Evolutionary conservation across 176 grass and related monocot genomes (phyloP), one percentile per base, ranked within the genome.

Genomic region (Oryza longistaminata): DNA sequence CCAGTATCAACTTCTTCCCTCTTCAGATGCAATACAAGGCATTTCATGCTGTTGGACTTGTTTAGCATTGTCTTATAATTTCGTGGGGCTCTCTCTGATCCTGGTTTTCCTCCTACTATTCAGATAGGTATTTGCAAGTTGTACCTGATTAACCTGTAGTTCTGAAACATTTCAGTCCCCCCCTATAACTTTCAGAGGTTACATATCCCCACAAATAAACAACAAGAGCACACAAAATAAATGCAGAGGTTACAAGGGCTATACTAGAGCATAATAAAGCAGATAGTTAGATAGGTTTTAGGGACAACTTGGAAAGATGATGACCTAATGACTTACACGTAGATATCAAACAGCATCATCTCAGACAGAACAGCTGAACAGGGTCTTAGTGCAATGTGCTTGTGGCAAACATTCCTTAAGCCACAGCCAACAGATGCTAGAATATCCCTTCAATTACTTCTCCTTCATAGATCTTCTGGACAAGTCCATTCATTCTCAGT

Each of bases 281-380:
- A 70, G 73, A 40, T 39, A 82, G n/a, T 82, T 31, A 53, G 73
- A 77, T 22, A 85, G 33, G 22, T 11, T 69, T 29, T 42, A 68
- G 27, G 35, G 15, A 70, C 65, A 46, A 2, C 21, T 60, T 45
- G 64, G 65, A 70, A 66, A 31, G 70, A 70, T 75, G 62, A 61
- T 73, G 84, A 39, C 82, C 66, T 75, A 66, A 25, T 15, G 78
- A 66, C 29, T 75, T 43, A 70, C 82, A 50, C 66, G 67, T 81
- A 70, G 46, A 81, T 53, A 34, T 11, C 66, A 40, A 77, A 71
- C 49, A 78, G 4, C 34, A 27, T 77, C 69, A 82, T 71, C 79
- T 8, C 13, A 40, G 66, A 21, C 13, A 40, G 39, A 40, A 40
- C 39, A 40, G 39, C 39, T 40, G 79, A 70, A 27, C 15, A 71